Evolutionary conservation across 2,329 filamentous ascomycete genomes (phyloP), one percentile per base, ranked within the genome.

Genomic region (Dothiorella sarmentorum): DNA sequence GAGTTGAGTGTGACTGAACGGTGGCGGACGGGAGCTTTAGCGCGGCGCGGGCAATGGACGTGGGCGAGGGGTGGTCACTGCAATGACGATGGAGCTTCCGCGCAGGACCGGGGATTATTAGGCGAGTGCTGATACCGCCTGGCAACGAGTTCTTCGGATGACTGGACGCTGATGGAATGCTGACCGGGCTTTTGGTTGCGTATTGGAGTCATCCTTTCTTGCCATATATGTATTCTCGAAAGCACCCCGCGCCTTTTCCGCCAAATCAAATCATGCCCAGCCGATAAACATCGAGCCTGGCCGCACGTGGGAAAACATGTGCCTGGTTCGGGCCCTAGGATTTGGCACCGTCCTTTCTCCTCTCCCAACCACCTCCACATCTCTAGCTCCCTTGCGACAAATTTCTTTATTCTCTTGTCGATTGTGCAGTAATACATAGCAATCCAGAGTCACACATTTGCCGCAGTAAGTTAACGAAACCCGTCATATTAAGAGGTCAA

Each of bases 221-320:
- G n/a, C n/a, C n/a, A n/a, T n/a, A n/a, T n/a, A n/a, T n/a, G n/a
- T n/a, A n/a, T n/a, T n/a, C n/a, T n/a, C n/a, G n/a, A n/a, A n/a
- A n/a, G 20, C 11, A 18, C 22, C 24, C 35, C 22, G 33, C 22
- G 49, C n/a, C 18, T 10, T n/a, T n/a, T 17, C 27, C 45, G 45
- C 9, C 29, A 13, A 40, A 31, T 42, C 10, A 40, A n/a, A n/a
- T n/a, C 51, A 13, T 20, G 13, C 45, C 33, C 33, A 26, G 35
- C 49, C 49, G 49, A 37, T 57, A 22, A 38, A 42, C 55, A 15
- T 57, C 31, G 22, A 57, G 55, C 40, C 18, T 17, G 11, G 24
- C n/a, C 55, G 29, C 55, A 57, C 55, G 55, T 57, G 55, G 29
- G 49, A 15, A 13, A 11, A 24, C 55, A 57, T 57, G 55, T 57